Conservation (phyloP, 2,329 filamentous ascomycete genomes). For the Diaporthe aspalathi region DNA sequence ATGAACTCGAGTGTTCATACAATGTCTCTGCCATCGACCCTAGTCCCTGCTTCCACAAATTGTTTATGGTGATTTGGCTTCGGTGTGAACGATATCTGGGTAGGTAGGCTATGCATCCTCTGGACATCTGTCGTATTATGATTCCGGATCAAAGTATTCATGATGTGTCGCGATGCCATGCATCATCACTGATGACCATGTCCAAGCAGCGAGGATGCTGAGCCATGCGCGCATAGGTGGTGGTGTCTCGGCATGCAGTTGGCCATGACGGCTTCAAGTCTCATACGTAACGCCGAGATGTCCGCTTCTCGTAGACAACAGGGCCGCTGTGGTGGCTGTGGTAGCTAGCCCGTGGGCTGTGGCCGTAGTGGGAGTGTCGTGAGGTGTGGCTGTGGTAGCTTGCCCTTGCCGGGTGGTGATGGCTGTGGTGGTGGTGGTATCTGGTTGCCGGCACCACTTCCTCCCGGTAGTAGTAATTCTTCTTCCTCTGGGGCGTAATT, state of each 20-base stretch:
- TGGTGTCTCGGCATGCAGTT: neutral
- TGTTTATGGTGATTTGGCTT: neutral
- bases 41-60: too few species aligned
- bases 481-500: slow-evolving; percentile 53
- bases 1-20: too few species aligned
- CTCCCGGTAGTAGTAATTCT: slow-evolving; percentile 62
- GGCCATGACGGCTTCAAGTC: too few species aligned
- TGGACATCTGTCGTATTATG: neutral
- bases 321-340: slow-evolving; percentile 49
- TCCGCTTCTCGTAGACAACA: slow-evolving; percentile 55
- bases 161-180: neutral
- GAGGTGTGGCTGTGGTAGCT: slow-evolving; percentile 54
- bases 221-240: neutral
- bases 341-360: slow-evolving; percentile 56
- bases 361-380: slow-evolving; percentile 43
- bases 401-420: slow-evolving; percentile 52
- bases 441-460: slow-evolving; percentile 64
- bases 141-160: neutral
- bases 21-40: too few species aligned
- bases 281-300: slow-evolving; percentile 49
- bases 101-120: neutral
- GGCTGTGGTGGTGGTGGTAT: slow-evolving; percentile 50
- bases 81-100: neutral
- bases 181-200: neutral
- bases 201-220: neutral